These are phyloP conservation scores for Phytophthora niederhauseri DNA, from an alignment of 352 stramenopile species.

Conservation along the genomic window DNA sequence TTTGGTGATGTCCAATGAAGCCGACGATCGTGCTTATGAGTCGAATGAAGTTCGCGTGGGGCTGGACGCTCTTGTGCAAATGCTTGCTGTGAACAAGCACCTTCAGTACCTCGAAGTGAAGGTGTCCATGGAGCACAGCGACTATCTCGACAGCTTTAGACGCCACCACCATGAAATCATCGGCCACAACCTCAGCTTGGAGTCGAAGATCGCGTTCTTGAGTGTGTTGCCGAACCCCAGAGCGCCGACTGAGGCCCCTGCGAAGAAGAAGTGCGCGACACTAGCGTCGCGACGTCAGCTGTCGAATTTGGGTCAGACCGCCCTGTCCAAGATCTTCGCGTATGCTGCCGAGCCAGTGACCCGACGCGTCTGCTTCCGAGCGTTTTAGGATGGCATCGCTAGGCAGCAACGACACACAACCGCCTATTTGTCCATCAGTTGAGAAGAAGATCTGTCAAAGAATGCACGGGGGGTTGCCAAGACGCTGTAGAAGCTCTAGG, in stretches of 20 bases:
- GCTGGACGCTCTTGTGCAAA: slow-evolving; percentile 11
- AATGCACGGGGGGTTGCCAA: too few relatives aligned
- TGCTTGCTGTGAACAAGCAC: slow-evolving; percentile 22
- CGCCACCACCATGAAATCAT: slow-evolving; percentile 22
- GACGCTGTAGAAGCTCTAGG: too few relatives aligned
- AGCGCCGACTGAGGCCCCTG: neutral
- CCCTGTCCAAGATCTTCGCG: slow-evolving; percentile 7
- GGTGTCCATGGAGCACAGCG: slow-evolving; percentile 10
- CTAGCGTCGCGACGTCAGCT: slow-evolving; percentile 4
- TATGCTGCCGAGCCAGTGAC: slow-evolving; percentile 13
- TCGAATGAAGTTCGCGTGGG: neutral
- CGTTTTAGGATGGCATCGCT: neutral
- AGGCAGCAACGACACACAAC: neutral
- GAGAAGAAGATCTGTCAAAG: too few relatives aligned
- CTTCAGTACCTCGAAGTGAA: slow-evolving; percentile 19
- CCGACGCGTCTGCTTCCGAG: slow-evolving; percentile 15
- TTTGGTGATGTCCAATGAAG: neutral
- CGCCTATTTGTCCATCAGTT: neutral
- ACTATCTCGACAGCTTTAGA: slow-evolving; percentile 11
- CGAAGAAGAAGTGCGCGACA: slow-evolving; percentile 6
- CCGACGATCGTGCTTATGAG: neutral
- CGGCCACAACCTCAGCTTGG: slow-evolving; percentile 10
- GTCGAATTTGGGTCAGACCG: neutral
- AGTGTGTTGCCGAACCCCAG: slow-evolving; percentile 12
- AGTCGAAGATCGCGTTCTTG: slow-evolving; percentile 22